Evolutionary conservation across 768 basidiomycete species (phyloP), one percentile per base, ranked within the genome.

Genomic region (Calocera cornea): DNA sequence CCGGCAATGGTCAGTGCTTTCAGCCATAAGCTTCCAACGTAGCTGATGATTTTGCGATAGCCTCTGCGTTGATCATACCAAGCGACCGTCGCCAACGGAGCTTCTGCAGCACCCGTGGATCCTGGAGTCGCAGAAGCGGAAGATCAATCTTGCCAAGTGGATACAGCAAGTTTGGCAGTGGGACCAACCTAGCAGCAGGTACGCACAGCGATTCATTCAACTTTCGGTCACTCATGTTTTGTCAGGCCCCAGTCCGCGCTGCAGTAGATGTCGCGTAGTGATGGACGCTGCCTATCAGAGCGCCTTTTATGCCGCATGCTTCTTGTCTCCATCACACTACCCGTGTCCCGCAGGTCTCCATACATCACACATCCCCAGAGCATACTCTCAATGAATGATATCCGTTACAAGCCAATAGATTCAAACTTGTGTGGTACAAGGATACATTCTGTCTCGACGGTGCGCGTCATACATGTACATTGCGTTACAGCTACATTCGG

Each of bases 61-160:
- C 72, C 81, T 92, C 69, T 89, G 83, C 69, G 84, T 89, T 44
- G 86, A 88, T 70, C 81, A 86, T 34, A 75, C 78, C 22, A 79
- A 81, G 64, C 86, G 94, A 50, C 92, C 92, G 22, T 86, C 86
- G 54, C 94, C 94, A 1, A 87, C 83, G 72, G 87, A 92, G 71
- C 86, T 95, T 83, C 80, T 94, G 65, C 76, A 78, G 47, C 94
- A 97, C 75, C 87, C 87, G 10, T 97, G 92, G 90, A 86, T 97
- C 68, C 77, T 82, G 65, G 80, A 80, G 67, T 81, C 84, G 65
- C 90, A 92, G 84, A 86, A 85, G 75, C 84, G 87, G 74, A 90
- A 92, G 71, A 87, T 90, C 41, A 86, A 90, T 69, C 95, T 95
- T 90, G 88, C 86, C 7, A 85, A 84, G 73, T 95, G 92, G 92